phyloP scores from a whole-genome alignment of 2,329 filamentous ascomycete species.

The Hypoxylon rubiginosum region DNA sequence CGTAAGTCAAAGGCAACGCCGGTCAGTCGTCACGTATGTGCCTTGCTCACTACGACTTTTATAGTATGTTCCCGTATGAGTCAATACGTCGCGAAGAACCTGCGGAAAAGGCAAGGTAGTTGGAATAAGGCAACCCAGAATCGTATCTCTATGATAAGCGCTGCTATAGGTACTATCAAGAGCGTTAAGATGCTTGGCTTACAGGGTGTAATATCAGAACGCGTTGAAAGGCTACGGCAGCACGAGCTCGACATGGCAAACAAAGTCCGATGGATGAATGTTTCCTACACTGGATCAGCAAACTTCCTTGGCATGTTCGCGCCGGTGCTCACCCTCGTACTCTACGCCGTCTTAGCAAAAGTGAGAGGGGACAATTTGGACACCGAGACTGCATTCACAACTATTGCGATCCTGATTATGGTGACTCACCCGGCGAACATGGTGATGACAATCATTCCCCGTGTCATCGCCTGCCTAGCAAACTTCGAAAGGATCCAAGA shows the following conservation, averaged over 20 bases:
- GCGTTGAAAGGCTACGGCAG: constrained; percentile 48
- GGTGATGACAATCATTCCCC: constrained; percentile 58
- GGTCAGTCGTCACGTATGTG: not conserved
- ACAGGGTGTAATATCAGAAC: constrained; percentile 37
- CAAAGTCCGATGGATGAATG: constrained; percentile 57
- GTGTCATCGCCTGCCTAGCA: constrained; percentile 50
- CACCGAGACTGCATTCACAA: constrained; percentile 57
- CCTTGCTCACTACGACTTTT: constrained; percentile 3
- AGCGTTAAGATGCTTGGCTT: constrained; percentile 58
- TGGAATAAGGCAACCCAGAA: constrained; percentile 59
- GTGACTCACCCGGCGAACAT: constrained; percentile 60
- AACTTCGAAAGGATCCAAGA: constrained; percentile 56
- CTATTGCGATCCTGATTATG: constrained; percentile 55
- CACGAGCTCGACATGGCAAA: constrained; percentile 53
- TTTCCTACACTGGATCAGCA: constrained; percentile 58
- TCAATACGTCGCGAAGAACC: constrained; percentile 54
- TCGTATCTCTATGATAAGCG: constrained; percentile 54
- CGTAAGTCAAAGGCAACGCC: constrained; percentile 48
- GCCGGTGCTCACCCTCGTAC: constrained; percentile 55
- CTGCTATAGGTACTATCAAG: constrained; percentile 55
- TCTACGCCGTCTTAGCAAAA: constrained; percentile 52
- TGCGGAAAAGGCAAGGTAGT: constrained; percentile 53
- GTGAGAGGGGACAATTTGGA: constrained; percentile 46
- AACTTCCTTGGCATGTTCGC: constrained; percentile 60
- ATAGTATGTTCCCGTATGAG: constrained; percentile 59